These are phyloP conservation scores for Pythium biforme DNA, from an alignment of 352 stramenopile species.

Conservation along the genomic window DNA sequence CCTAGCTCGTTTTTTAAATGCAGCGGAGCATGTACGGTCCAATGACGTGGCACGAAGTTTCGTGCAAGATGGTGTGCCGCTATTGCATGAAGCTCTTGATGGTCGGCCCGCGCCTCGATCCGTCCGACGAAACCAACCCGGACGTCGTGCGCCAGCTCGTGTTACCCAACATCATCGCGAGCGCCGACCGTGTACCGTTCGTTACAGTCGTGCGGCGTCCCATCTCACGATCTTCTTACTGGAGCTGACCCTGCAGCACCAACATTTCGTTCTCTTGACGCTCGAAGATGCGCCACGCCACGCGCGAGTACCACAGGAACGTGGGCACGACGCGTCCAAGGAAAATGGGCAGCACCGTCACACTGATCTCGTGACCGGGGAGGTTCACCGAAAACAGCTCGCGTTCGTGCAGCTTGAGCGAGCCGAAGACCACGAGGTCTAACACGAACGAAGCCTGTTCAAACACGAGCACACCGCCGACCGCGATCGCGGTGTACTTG, in stretches of 20 bases:
- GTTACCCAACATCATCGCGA: not conserved
- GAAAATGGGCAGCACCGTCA: not conserved
- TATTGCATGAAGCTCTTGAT: not conserved
- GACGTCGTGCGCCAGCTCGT: not conserved
- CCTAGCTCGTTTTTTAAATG: no score
- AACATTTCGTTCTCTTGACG: conserved; percentile 13
- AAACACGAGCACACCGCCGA: not conserved
- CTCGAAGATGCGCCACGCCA: conserved; percentile 4
- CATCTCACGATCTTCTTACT: conserved; percentile 4
- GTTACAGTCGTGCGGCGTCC: not conserved
- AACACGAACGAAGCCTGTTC: not conserved
- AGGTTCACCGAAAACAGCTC: not conserved
- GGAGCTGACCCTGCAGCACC: conserved; percentile 15
- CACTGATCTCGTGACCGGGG: not conserved
- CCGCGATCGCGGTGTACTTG: not conserved
- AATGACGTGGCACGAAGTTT: no score
- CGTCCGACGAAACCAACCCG: not conserved
- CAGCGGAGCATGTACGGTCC: no score
- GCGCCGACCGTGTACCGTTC: not conserved
- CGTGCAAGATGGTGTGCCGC: no score
- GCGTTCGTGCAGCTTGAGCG: not conserved
- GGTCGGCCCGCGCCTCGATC: not conserved
- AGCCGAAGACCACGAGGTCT: not conserved
- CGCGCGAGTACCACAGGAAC: conserved; percentile 1
- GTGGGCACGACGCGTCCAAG: not conserved